Base-by-base conservation (phyloP, 805 yeast species). In the Schizosaccharomyces osmophilus region DNA sequence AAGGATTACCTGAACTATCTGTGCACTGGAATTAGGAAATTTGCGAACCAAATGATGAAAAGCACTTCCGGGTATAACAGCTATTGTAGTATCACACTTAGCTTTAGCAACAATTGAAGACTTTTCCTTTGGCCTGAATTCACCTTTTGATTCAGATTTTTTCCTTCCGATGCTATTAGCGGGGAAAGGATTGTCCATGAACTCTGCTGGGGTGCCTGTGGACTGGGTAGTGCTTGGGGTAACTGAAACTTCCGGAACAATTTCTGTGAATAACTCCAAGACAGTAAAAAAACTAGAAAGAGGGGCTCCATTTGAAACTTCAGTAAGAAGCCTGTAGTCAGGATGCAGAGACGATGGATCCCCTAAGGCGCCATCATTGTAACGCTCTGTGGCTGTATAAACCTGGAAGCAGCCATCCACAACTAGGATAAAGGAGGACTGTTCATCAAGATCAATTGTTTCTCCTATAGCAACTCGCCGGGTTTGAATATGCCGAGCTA, bases 381-480 rank as follows among this genome's bases (percentile, higher is more conserved):
- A 26, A 19, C 6, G 15, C 24, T 39, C 57, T 22, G 31, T 72
- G 64, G 79, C 80, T 58, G 83, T 81, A 68, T 79, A 87, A 0
- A 93, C 85, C 68, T 86, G 88, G 59, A 90, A 79, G 13, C 82
- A 78, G 0, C 98, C 98, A 66, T 89, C 97, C 0, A 89, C 95
- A 26, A 90, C 95, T 55, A 93, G 85, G 45, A 93, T 82, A 67
- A 93, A 89, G 1, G 97, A 97, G 5, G 84, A 74, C 5, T 82
- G 78, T 61, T 84, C 86, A 64, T 85, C 87, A 48, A 90, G 71
- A 59, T 81, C 77, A 42, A 93, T 72, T 9, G 84, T 77, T 69
- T 90, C 97, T 45, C 87, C 90, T 4, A 79, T 78, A 32, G 82
- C 82, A 48, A 90, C 70, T 63, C 85, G 84, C 68, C 87, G 87